phyloP scores from a whole-genome alignment of 805 yeast species.

The Kodamaea sagamina region DNA sequence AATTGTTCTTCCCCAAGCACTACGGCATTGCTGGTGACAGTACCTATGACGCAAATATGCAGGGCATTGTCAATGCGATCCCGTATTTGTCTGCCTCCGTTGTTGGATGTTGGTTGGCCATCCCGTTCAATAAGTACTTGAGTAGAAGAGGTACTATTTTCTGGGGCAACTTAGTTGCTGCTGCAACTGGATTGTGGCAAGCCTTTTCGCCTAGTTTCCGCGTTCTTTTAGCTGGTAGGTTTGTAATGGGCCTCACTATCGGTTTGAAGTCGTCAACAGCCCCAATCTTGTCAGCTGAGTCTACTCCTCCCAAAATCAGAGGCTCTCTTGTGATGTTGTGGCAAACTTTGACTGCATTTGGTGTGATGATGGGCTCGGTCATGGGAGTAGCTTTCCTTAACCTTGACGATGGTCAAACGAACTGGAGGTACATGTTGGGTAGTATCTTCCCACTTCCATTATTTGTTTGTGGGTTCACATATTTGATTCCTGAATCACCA shows the following conservation, averaged over 20 bases:
- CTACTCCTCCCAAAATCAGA: slow-evolving; percentile 17
- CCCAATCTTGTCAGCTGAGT: slow-evolving; percentile 18
- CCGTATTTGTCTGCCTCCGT: slow-evolving; percentile 17
- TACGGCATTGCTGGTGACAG: slow-evolving; percentile 6
- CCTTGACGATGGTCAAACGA: slow-evolving; percentile 3
- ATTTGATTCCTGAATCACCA: slow-evolving; percentile 28
- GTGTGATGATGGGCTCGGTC: slow-evolving; percentile 20
- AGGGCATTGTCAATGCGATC: slow-evolving; percentile 16
- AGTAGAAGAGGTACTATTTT: slow-evolving; percentile 18
- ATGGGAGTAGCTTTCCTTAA: slow-evolving; percentile 15
- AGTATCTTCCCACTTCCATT: slow-evolving; percentile 15
- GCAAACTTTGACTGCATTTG: slow-evolving; percentile 21
- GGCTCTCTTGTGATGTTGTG: slow-evolving; percentile 19
- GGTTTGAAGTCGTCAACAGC: slow-evolving; percentile 19
- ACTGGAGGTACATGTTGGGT: slow-evolving; percentile 22
- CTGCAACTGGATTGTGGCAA: slow-evolving; percentile 18
- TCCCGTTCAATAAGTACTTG: slow-evolving; percentile 12
- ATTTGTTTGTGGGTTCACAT: slow-evolving; percentile 16
- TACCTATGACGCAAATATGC: slow-evolving; percentile 15
- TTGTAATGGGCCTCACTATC: slow-evolving; percentile 19
- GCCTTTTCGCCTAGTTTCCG: slow-evolving; percentile 15
- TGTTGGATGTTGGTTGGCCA: slow-evolving; percentile 14
- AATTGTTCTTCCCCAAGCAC: slow-evolving; percentile 12
- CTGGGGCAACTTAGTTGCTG: slow-evolving; percentile 14
- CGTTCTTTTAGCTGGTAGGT: slow-evolving; percentile 16